phyloP scores from a whole-genome alignment of 2,329 filamentous ascomycete genomes.

The Diaporthe humulicola region DNA sequence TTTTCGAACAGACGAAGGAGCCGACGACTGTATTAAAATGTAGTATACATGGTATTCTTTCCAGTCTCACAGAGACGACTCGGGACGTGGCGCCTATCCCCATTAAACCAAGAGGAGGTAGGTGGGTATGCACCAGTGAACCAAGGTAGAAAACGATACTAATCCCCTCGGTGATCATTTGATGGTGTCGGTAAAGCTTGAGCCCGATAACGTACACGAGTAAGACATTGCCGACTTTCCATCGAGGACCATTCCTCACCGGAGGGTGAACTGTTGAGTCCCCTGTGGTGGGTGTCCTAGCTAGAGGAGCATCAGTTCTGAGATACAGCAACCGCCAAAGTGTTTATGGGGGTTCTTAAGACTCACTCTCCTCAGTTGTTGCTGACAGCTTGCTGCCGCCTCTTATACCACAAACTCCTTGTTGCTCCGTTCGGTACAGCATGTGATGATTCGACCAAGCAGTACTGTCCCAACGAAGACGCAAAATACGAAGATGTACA shows the following conservation, averaged over 20 bases:
- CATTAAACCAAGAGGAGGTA: not conserved
- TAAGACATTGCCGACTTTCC: not conserved
- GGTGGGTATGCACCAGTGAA: not conserved
- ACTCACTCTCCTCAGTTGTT: not conserved
- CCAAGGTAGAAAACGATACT: not conserved
- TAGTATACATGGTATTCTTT: not conserved
- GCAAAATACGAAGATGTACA: constrained; percentile 34
- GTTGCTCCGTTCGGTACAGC: constrained; percentile 22
- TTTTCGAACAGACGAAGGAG: not conserved
- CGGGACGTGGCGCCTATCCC: not conserved
- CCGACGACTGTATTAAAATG: not conserved
- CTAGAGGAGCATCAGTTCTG: not conserved
- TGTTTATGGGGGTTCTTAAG: too few relatives aligned
- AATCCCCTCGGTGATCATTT: not conserved
- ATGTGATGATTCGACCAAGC: constrained; percentile 24
- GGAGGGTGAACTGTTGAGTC: not conserved
- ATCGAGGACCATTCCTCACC: not conserved
- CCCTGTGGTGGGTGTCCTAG: not conserved
- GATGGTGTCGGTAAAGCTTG: not conserved
- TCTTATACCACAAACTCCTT: constrained; percentile 30
- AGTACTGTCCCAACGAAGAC: constrained; percentile 20
- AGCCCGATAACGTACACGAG: not conserved
- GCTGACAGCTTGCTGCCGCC: not conserved
- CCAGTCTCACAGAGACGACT: not conserved
- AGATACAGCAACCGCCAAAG: not conserved